Percentiles rank a stretch among this genome's conserved stretches.
These are phyloP conservation scores for Eimeria falciformis DNA, from an alignment of 169 alveolate genomes.

Conservation along the genomic window DNA sequence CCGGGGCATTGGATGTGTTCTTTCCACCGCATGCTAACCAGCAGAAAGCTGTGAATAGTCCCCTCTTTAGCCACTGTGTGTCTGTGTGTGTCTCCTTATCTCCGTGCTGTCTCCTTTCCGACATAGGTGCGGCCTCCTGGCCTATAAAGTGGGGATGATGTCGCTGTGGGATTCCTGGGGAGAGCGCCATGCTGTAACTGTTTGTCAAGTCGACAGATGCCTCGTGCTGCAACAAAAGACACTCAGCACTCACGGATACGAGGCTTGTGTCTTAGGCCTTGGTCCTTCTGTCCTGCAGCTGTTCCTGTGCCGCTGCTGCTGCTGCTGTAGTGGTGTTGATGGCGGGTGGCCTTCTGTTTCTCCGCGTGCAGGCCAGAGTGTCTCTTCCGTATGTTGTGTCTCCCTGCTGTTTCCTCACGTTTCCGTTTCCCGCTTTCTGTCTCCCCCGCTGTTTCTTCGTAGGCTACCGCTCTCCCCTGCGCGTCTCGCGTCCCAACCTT, in stretches of 20 bases:
- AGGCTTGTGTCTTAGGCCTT: slow-evolving; percentile 89
- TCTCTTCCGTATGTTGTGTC: neutral
- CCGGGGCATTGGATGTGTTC: too few species aligned
- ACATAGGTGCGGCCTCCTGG: slow-evolving; percentile 88
- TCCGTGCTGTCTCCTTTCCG: neutral
- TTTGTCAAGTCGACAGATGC: slow-evolving; percentile 88
- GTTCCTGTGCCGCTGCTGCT: neutral
- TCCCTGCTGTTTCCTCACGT: neutral
- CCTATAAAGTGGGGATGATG: slow-evolving; percentile 91
- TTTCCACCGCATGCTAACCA: too few species aligned
- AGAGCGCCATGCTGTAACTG: slow-evolving; percentile 89
- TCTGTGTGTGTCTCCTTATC: neutral
- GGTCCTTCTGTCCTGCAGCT: slow-evolving; percentile 82
- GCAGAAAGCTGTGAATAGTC: too few species aligned
- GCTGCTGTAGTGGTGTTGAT: neutral
- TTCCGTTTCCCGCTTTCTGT: too few species aligned
- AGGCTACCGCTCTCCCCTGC: slow-evolving; percentile 83
- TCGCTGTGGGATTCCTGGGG: slow-evolving; percentile 95
- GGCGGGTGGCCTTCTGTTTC: neutral
- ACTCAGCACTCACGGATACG: slow-evolving; percentile 89
- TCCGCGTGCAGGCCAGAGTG: neutral
- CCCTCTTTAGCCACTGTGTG: too few species aligned
- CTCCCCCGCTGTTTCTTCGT: too few species aligned
- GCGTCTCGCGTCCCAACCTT: slow-evolving; percentile 86
- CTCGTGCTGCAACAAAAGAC: slow-evolving; percentile 87